A percentile compares a stretch with the other conserved stretches of the same genome.
phyloP scores from a whole-genome alignment of 306 rosid genomes.

The Fragaria vesca region DNA sequence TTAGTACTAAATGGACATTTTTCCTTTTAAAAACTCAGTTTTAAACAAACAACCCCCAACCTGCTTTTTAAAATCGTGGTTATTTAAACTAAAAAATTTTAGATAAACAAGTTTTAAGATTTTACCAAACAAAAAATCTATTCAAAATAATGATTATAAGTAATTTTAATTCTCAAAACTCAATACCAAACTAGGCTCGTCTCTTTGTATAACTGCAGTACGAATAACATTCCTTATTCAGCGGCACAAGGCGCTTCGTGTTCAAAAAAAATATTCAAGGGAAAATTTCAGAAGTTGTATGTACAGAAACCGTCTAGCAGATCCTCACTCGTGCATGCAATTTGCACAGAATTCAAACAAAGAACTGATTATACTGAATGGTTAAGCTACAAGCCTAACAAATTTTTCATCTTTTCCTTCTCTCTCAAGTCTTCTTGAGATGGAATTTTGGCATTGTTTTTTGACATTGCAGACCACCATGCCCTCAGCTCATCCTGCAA shows the following conservation, averaged over 20 bases:
- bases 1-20: too few species aligned
- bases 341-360: neutral
- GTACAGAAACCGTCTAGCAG: neutral
- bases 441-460: slow-evolving; percentile 44
- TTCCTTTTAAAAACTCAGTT: too few species aligned
- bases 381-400: slow-evolving; percentile 60
- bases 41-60: too few species aligned
- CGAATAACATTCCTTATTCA: neutral
- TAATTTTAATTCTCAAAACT: too few species aligned
- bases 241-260: slow-evolving; percentile 5
- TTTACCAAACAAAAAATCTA: too few species aligned
- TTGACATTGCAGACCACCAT: slow-evolving; percentile 69
- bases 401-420: slow-evolving; percentile 46
- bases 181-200: too few species aligned
- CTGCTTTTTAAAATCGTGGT: too few species aligned
- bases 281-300: neutral
- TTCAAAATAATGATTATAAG: too few species aligned
- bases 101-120: too few species aligned
- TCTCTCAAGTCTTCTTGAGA: slow-evolving; percentile 53
- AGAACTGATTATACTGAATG: neutral
- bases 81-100: too few species aligned
- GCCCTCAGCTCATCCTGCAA: slow-evolving; percentile 61
- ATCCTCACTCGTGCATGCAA: neutral
- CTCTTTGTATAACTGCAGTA: neutral
- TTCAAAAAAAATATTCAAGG: neutral